Evolutionary conservation across 306 rosid genomes (phyloP), one percentile per base, ranked within the genome.

Genomic region (Vigna mungo): DNA sequence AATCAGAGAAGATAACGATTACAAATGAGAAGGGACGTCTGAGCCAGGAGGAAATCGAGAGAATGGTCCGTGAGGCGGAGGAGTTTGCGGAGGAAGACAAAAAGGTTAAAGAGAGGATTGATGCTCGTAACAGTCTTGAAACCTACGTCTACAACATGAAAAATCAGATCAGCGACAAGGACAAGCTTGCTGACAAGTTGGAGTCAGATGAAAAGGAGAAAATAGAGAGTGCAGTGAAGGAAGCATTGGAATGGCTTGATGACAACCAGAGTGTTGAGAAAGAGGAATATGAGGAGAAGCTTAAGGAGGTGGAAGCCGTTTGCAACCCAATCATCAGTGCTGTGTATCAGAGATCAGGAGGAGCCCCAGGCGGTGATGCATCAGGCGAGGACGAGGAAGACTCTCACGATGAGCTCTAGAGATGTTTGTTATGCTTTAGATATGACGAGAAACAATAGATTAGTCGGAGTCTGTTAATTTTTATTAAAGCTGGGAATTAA

Each of bases 51-150:
- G 99, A 96, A 81, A 96, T 96, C 0, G 99, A 96, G 0, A 85
- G 99, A 4, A 96, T 96, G 99, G 99, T 92, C 79, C 90, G 89
- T 0, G 99, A 96, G 76, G 99, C 99, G 0, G 98, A 96, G 53
- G 99, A 96, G 85, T 96, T 96, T 6, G 99, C 99, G 0, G 99
- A 92, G 79, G 99, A 96, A 76, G 99, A 96, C 86, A 96, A 92
- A 77, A 92, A 93, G 84, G 99, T 96, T 10, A 96, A 96, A 91
- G 99, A 96, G 80, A 92, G 76, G 75, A 96, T 96, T 6, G 99
- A 96, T 43, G 96, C 99, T 3, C 93, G 99, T 4, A 92, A 96
- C 85, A 46, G 90, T 79, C 91, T 96, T 0, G 99, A 96, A 81
- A 96, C 98, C 7, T 96, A 96, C 2, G 14, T 86, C 18, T 96